Evolutionary conservation across 2,329 filamentous ascomycete genomes (phyloP).

Genomic region (Sclerotinia spermophila): DNA sequence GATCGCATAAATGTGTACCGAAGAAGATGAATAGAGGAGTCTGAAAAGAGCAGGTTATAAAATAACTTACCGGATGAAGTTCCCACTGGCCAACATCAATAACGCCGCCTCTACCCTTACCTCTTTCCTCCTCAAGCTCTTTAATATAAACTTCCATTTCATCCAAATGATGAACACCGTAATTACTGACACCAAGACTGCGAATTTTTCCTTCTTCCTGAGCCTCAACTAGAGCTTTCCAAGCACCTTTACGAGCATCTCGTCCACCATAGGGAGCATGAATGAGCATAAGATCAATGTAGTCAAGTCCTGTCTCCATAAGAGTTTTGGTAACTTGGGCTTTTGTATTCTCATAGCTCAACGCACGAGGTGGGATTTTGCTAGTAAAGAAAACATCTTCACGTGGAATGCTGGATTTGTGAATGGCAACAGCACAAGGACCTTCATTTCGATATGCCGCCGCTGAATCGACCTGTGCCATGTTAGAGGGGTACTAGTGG

Average conservation of each 20-base stretch:
- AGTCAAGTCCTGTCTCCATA: conserved; percentile 53
- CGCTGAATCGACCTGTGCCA: conserved; percentile 53
- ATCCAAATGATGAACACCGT: conserved; percentile 59
- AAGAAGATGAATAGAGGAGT: too few species aligned
- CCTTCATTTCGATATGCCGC: conserved; percentile 56
- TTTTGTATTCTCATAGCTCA: conserved; percentile 63
- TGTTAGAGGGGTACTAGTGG: conserved; percentile 6
- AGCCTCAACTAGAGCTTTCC: conserved; percentile 61
- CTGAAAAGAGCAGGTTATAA: background rate
- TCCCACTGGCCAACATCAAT: conserved; percentile 86
- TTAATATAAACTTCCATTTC: conserved; percentile 57
- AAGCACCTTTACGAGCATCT: conserved; percentile 54
- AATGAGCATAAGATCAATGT: conserved; percentile 64
- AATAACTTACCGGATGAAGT: conserved; percentile 59
- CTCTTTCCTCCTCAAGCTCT: conserved; percentile 58
- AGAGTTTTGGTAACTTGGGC: conserved; percentile 62
- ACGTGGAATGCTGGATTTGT: conserved; percentile 49
- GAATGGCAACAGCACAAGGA: conserved; percentile 51
- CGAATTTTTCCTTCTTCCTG: conserved; percentile 59
- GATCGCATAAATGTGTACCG: background rate
- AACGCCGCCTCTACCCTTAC: conserved; percentile 62
- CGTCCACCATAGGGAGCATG: conserved; percentile 59
- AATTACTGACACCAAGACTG: conserved; percentile 63
- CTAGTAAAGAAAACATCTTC: conserved; percentile 59
- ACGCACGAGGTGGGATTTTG: conserved; percentile 50